phyloP scores from a whole-genome alignment of 2,329 filamentous ascomycete genomes.

The Colletotrichum filicis region DNA sequence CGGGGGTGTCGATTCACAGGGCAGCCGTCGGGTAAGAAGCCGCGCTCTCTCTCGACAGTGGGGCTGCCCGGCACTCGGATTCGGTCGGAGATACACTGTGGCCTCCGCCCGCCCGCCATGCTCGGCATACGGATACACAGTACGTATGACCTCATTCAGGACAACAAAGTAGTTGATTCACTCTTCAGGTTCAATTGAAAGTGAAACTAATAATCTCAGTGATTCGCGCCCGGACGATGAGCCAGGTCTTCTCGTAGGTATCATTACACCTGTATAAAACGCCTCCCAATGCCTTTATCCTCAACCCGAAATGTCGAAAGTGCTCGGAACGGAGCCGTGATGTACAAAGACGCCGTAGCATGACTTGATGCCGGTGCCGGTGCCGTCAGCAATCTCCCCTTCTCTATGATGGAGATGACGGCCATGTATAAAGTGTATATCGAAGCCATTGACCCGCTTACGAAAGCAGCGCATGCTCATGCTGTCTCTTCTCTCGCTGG shows the following conservation, averaged over 20 bases:
- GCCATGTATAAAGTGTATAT: neutral
- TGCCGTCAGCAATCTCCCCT: slow-evolving; percentile 8
- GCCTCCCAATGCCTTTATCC: slow-evolving; percentile 29
- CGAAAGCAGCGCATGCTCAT: neutral
- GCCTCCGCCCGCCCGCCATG: neutral
- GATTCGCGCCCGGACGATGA: slow-evolving; percentile 9
- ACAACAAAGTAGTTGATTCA: neutral
- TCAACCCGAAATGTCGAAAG: neutral
- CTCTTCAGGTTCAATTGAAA: neutral
- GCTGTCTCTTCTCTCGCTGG: neutral
- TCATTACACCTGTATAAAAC: slow-evolving; percentile 28
- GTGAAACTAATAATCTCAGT: neutral
- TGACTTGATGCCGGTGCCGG: slow-evolving; percentile 14
- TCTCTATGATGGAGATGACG: neutral
- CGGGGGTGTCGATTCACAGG: neutral
- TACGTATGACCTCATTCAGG: neutral
- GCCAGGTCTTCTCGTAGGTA: slow-evolving; percentile 25
- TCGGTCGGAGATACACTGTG: slow-evolving; percentile 32
- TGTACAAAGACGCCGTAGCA: slow-evolving; percentile 27
- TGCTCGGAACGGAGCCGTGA: slow-evolving; percentile 18
- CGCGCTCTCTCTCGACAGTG: neutral
- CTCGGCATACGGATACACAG: neutral
- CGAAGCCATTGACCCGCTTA: neutral
- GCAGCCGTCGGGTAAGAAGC: neutral
- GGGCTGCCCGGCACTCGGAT: slow-evolving; percentile 5